These are phyloP conservation scores for Penicillium canariense DNA, from an alignment of 495 filamentous ascomycete genomes.

Conservation along the genomic window DNA sequence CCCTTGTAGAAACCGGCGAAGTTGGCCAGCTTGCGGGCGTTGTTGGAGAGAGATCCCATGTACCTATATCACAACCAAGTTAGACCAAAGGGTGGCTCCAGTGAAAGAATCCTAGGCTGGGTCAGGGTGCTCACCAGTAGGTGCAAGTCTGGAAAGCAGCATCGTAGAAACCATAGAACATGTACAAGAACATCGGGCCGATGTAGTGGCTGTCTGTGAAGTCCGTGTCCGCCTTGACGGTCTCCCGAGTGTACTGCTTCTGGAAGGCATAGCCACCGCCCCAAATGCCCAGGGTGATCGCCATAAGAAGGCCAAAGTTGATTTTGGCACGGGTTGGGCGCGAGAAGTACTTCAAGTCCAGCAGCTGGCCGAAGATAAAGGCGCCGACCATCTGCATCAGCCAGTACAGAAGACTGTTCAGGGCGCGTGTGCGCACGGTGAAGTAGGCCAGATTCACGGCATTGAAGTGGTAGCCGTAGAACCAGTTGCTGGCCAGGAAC, in stretches of 20 bases:
- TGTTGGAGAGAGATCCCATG: slow-evolving; percentile 92
- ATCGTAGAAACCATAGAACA: slow-evolving; percentile 92
- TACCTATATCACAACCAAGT: slow-evolving; percentile 52
- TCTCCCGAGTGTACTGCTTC: slow-evolving; percentile 57
- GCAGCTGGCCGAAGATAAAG: slow-evolving; percentile 68
- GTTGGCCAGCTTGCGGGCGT: slow-evolving; percentile 86
- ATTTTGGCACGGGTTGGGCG: slow-evolving; percentile 74
- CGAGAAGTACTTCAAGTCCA: slow-evolving; percentile 63
- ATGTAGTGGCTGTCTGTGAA: slow-evolving; percentile 66
- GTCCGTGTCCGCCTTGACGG: slow-evolving; percentile 51
- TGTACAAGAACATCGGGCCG: slow-evolving; percentile 86
- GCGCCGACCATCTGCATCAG: slow-evolving; percentile 84
- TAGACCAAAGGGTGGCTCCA: neutral
- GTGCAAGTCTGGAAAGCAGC: slow-evolving; percentile 81
- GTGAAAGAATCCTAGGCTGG: neutral
- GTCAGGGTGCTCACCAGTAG: slow-evolving; percentile 66
- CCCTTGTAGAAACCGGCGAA: slow-evolving; percentile 95
- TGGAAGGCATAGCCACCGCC: slow-evolving; percentile 85
- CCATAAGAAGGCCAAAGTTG: slow-evolving; percentile 62
- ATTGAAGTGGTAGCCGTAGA: slow-evolving; percentile 53
- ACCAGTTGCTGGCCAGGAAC: slow-evolving; percentile 61
- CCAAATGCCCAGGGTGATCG: slow-evolving; percentile 81
- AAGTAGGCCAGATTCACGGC: slow-evolving; percentile 64
- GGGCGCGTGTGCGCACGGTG: slow-evolving; percentile 74
- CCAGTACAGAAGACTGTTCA: slow-evolving; percentile 89